Conservation (phyloP, 1,284 basidiomycete genomes). For the Omphalotus olearius region DNA sequence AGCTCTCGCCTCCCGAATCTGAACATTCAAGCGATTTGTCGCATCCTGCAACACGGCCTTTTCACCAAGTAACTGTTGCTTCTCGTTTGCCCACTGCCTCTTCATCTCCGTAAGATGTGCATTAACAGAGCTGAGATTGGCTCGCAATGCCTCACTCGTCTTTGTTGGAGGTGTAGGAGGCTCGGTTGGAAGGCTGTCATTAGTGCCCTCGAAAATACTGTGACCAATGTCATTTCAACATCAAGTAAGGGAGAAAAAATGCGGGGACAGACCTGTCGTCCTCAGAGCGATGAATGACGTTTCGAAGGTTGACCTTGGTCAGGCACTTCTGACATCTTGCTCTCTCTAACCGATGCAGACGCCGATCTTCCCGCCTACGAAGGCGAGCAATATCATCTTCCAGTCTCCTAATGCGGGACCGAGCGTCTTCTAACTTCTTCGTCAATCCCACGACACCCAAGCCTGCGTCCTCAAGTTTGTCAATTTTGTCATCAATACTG, state of each 20-base stretch:
- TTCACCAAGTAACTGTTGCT: slow-evolving; percentile 56
- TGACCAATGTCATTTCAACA: neutral
- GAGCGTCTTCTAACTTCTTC: slow-evolving; percentile 66
- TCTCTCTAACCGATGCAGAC: slow-evolving; percentile 50
- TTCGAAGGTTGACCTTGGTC: slow-evolving; percentile 50
- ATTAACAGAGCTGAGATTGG: slow-evolving; percentile 56
- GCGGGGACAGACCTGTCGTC: slow-evolving; percentile 54
- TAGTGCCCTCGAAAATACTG: slow-evolving; percentile 52
- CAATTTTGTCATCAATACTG: slow-evolving; percentile 80
- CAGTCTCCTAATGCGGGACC: slow-evolving; percentile 46
- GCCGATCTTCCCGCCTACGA: slow-evolving; percentile 60
- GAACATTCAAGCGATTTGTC: slow-evolving; percentile 55
- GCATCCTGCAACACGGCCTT: slow-evolving; percentile 68
- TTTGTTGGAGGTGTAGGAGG: slow-evolving; percentile 62
- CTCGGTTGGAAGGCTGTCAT: slow-evolving; percentile 43
- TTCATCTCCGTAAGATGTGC: slow-evolving; percentile 58
- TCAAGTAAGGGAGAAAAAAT: neutral
- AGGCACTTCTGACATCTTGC: slow-evolving; percentile 63
- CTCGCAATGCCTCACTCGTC: slow-evolving; percentile 55
- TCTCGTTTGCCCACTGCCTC: slow-evolving; percentile 64
- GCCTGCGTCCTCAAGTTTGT: slow-evolving; percentile 76
- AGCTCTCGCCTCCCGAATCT: slow-evolving; percentile 54
- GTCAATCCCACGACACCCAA: slow-evolving; percentile 65
- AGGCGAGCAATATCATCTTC: slow-evolving; percentile 67
- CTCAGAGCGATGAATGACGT: slow-evolving; percentile 29